phyloP scores from a whole-genome alignment of 225 moss, liverwort and hornwort genomes.

The Bryoerythrophyllum caledonicum region DNA sequence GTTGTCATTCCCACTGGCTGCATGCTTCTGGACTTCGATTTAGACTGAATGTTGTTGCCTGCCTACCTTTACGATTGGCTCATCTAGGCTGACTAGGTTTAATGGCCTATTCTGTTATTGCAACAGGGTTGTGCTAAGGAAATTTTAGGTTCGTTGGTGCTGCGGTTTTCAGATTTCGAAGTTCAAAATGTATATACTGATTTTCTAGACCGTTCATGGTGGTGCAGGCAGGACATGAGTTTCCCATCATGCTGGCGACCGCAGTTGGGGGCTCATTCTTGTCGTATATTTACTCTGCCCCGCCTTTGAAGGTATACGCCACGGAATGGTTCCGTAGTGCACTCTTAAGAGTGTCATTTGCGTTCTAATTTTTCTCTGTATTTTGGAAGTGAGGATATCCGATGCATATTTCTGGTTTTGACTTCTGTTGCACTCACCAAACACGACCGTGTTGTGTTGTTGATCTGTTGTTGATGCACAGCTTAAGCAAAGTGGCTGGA shows the following conservation, averaged over 20 bases:
- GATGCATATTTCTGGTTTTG: neutral
- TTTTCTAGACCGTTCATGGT: constrained; percentile 14
- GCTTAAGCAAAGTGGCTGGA: constrained; percentile 28
- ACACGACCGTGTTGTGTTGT: neutral
- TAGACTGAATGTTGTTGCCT: neutral
- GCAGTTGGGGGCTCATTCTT: constrained; percentile 84
- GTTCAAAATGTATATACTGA: neutral
- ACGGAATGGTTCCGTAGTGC: neutral
- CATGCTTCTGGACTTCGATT: neutral
- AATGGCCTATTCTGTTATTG: neutral
- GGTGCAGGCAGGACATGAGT: constrained; percentile 87
- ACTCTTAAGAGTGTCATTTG: constrained; percentile 7
- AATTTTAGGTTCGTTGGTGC: neutral
- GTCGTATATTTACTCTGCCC: constrained; percentile 96
- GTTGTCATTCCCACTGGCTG: neutral
- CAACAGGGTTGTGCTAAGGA: neutral
- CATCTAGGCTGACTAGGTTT: neutral
- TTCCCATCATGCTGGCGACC: constrained; percentile 70
- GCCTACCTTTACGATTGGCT: neutral
- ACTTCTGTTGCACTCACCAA: neutral
- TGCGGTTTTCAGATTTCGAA: neutral
- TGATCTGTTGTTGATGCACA: neutral
- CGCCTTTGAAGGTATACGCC: constrained; percentile 75
- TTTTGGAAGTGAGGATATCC: neutral
- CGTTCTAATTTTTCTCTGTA: neutral